Evolutionary conservation across 805 yeast species (phyloP).

Genomic region (Lachancea sp.): DNA sequence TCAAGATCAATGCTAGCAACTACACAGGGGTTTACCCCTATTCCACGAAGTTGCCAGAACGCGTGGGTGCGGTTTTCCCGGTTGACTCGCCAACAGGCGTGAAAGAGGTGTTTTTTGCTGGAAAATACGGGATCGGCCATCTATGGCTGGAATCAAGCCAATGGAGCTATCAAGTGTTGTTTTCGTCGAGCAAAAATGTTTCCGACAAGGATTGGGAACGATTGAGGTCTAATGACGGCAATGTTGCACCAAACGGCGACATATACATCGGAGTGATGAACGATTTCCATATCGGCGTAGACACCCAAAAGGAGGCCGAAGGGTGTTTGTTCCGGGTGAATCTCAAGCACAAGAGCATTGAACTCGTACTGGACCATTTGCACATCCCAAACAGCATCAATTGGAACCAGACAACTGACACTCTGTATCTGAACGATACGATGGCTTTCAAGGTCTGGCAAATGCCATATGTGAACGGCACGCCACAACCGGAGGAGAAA

Average conservation of each 20-base stretch:
- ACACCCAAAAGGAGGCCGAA: conserved; percentile 33
- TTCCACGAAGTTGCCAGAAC: conserved; percentile 24
- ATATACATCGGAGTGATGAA: conserved; percentile 81
- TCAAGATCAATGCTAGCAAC: conserved; percentile 33
- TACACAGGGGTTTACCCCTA: conserved; percentile 30
- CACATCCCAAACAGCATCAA: conserved; percentile 69
- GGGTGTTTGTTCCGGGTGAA: conserved; percentile 50
- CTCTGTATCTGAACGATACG: conserved; percentile 51
- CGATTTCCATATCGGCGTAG: conserved; percentile 38
- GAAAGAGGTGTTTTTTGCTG: conserved; percentile 52
- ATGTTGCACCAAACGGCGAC: conserved; percentile 63
- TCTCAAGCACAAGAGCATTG: conserved; percentile 26
- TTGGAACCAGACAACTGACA: conserved; percentile 39
- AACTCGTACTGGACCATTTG: conserved; percentile 35
- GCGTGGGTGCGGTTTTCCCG: conserved; percentile 69
- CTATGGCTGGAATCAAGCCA: conserved; percentile 39
- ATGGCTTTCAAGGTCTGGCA: conserved; percentile 43
- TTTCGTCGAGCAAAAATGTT: conserved; percentile 30
- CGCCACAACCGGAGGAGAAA: conserved; percentile 11
- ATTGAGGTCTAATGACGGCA: conserved; percentile 76
- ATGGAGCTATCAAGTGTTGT: conserved; percentile 36
- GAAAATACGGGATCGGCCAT: conserved; percentile 56
- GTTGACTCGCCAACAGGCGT: conserved; percentile 37
- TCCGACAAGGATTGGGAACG: conserved; percentile 24
- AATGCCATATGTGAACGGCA: conserved; percentile 8